Evolutionary conservation across 345 rosid genomes (phyloP), one percentile per base, ranked within the genome.

Genomic region (Eucalyptus dawsonii): DNA sequence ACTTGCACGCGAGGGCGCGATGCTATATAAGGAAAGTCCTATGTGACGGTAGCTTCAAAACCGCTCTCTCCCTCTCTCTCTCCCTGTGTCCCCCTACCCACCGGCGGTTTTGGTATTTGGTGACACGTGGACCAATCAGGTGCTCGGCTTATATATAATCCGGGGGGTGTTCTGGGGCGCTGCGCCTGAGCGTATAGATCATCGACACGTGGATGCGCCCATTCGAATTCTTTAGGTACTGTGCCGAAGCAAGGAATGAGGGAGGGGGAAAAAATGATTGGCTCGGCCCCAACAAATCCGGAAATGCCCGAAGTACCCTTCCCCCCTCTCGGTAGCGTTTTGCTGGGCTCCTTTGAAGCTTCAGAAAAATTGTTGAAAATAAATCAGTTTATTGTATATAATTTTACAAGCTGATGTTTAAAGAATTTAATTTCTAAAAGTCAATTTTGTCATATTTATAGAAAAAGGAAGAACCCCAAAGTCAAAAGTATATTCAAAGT

Each of bases 1-100:
- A 76, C 85, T 22, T 14, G 47, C 47, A 40, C 27, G 85, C 47
- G 47, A 21, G 2, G 47, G 12, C 14, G 29, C 8, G 85, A 40
- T 86, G 90, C 88, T 87, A 69, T 86, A 89, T 87, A 88, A 14
- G 69, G 88, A 87, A 89, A 90, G 91, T 60, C 72, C 80, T 49
- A 12, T 56, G 67, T 50, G 69, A 47, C 56, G 44, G 42, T 34
- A 49, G 34, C 87, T 19, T 6, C 11, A 27, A 14, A 44, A 51
- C 80, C 51, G 47, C 31, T 13, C 24, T 86, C 14, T 2, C 80
- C 15, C 81, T 22, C 47, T 13, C 27, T 76, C 9, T 9, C 87
- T 54, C 87, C n/a, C 47, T 8, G 2, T 34, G 62, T 24, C 12
- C 1, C 29, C 31, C 88, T 31, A 40, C 50, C 49, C 40, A 44